Base-by-base conservation (phyloP, 768 basidiomycete genomes). In the Lentinula edodes region DNA sequence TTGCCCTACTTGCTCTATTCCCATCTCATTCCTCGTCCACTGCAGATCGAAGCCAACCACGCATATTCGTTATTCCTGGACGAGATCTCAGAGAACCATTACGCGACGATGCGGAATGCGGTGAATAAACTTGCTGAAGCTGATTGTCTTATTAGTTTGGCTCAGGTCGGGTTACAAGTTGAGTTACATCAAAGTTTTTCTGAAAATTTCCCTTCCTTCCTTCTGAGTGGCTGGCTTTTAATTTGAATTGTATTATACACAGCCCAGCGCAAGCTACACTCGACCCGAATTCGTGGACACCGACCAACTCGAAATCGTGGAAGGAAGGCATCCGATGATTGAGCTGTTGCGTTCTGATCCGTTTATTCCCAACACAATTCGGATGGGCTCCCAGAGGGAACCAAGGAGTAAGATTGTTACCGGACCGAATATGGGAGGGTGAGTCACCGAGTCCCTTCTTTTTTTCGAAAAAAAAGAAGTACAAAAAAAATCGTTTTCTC, bases 281-380 rank as follows among this genome's bases (percentile, higher is more conserved):
- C 86, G 88, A 51, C 95, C 96, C 1, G 74, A 79, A 63, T 90
- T 97, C 67, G 83, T 83, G 0, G 81, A 87, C 6, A 83, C 86
- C 34, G 82, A 87, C 52, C 71, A 71, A 28, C 76, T 98, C 12
- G 87, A 91, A 62, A 90, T 98, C 35, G 73, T 80, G 10, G 84
- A 88, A n/a, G 95, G 93, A 0, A 82, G 94, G 10, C 96, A 99
- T 76, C 96, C 96, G 0, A 93, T 98, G 85, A 85, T 95, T 15
- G 95, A 97, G 71, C 81, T 81, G 8, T 73, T 95, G 20, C 78
- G 85, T 42, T 75, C 86, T 1, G 86, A 91, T 63, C 92, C 94
- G 2, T 96, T 93, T 73, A 88, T 98, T 1, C 88, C 93, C 2
- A 98, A 97, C 70, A 82, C 85, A 12, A 72, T 96, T 16, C 67